Base-by-base conservation (phyloP, 2,329 filamentous ascomycete species). In the Lasiodiplodia citricola region DNA sequence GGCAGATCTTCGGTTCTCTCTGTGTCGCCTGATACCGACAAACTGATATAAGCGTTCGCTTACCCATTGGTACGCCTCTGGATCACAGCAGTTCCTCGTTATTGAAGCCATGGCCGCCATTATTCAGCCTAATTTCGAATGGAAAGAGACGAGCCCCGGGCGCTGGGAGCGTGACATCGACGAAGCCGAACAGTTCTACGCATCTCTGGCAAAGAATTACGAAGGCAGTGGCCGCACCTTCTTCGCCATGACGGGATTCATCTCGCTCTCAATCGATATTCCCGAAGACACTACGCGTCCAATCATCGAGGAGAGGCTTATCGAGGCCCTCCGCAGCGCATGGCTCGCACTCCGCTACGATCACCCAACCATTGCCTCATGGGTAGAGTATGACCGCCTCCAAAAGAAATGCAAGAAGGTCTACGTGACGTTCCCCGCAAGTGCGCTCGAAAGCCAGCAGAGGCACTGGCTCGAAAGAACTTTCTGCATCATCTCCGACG, bases 151-250 rank as follows among this genome's bases (percentile, higher is more conserved):
- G 13, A 16, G 50, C 0, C 72, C 77, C 3, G 74, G 75, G 4
- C 37, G 74, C 1, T 82, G 80, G 79, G 71, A 75, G 7, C 76
- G 80, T 6, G 73, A 74, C n/a, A 72, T 80, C 10, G 82, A 84
- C 37, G 82, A 84, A 67, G 74, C 76, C 0, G 82, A 84, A 66
- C 70, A 79, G 18, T 81, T 80, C 44, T 84, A 84, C 68, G 75
- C 80, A 0, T 72, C 77, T 0, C 70, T 83, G 11, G 75, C 75
- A 0, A 77, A 75, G 13, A 70, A 73, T 0, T 83, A 79, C 50
- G 73, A 79, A 28, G 80, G 74, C 1, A 82, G 74, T 37, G 80
- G 80, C 0, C 79, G 81, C 1, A 79, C 76, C 65, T 81, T 78
- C 70, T 84, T 83, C 62, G 78, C 78, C 2, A 82, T 85, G 4